Evolutionary conservation across 306 rosid species (phyloP).

Genomic region (Vigna angularis): DNA sequence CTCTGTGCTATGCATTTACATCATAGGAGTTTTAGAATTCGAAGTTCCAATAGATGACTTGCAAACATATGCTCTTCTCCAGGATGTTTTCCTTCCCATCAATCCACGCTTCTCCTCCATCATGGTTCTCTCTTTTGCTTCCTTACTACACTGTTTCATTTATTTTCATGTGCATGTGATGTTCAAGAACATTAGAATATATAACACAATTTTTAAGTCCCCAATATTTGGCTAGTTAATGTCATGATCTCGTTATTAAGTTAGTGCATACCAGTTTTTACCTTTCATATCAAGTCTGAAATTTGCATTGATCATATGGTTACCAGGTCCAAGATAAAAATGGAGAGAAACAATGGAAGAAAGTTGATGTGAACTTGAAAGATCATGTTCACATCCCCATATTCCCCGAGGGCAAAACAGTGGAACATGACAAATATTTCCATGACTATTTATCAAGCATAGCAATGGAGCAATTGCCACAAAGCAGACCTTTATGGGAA

Average conservation of each 20-base stretch:
- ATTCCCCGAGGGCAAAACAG: constrained; percentile 39
- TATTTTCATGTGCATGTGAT: neutral
- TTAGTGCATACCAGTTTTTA: neutral
- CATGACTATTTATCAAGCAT: constrained; percentile 52
- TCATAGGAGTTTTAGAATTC: constrained; percentile 59
- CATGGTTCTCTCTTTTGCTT: constrained; percentile 48
- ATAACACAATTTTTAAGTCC: neutral
- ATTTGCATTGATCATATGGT: neutral
- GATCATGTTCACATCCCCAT: constrained; percentile 54
- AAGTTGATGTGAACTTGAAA: constrained; percentile 52
- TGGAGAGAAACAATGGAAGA: constrained; percentile 62
- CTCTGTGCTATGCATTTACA: constrained; percentile 46
- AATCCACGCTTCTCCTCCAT: constrained; percentile 67
- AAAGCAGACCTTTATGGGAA: constrained; percentile 63
- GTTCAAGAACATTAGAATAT: neutral
- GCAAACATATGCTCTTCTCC: constrained; percentile 37
- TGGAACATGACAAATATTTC: constrained; percentile 46
- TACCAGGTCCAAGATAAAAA: constrained; percentile 48
- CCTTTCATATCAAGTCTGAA: neutral
- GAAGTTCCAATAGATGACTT: constrained; percentile 50
- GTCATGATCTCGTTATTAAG: neutral
- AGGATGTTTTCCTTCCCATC: constrained; percentile 54
- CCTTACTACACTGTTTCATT: neutral
- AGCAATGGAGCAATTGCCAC: constrained; percentile 44
- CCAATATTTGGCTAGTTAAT: neutral